Conservation (phyloP, 78 protist genomes). For the Isochrysis galbana region DNA sequence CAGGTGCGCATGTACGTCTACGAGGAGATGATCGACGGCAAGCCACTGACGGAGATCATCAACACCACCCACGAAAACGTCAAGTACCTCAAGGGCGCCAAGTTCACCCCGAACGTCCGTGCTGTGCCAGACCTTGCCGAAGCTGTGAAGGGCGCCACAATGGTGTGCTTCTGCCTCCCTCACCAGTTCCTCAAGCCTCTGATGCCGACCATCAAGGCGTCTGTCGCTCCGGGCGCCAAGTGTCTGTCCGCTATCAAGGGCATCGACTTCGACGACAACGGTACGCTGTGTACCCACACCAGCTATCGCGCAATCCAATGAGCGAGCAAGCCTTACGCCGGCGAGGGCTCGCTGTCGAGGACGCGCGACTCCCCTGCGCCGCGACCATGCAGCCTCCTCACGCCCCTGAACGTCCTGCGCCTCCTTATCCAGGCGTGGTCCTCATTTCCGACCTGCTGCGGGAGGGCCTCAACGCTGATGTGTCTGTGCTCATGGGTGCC, state of each 20-base stretch:
- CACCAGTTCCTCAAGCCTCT: conserved; percentile 56
- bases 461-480: conserved; percentile 2
- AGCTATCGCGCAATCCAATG: no score
- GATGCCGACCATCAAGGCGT: conserved; percentile 8
- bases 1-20: conserved; percentile 61
- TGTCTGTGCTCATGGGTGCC: conserved; percentile 68
- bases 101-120: conserved; percentile 51
- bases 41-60: conserved; percentile 66
- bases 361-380: no score
- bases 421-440: not conserved
- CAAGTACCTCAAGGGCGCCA: conserved; percentile 52
- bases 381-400: no score
- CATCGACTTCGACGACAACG: conserved; percentile 35
- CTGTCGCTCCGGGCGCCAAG: not conserved
- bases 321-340: no score
- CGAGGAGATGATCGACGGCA: conserved; percentile 70
- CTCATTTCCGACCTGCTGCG: not conserved
- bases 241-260: conserved; percentile 72
- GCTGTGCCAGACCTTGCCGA: conserved; percentile 45
- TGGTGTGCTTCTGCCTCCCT: conserved; percentile 59
- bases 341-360: no score
- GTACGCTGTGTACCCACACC: not conserved
- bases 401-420: no score
- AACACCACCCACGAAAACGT: conserved; percentile 62
- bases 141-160: conserved; percentile 46